Conservation (phyloP, 495 filamentous ascomycete genomes). For the Penicillium lagena region DNA sequence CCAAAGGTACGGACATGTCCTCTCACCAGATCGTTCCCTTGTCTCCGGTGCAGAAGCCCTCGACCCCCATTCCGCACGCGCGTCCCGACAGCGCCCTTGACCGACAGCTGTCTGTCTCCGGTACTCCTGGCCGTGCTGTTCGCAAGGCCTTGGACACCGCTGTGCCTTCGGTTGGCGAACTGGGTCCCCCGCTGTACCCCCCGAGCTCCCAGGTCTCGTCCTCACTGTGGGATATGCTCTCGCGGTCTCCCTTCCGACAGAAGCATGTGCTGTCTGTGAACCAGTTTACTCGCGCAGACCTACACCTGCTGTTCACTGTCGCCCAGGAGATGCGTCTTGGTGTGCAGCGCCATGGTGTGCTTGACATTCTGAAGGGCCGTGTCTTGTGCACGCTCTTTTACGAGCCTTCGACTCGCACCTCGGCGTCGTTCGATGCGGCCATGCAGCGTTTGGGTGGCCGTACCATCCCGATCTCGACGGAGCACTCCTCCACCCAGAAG, state of each 20-base stretch:
- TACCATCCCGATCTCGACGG: constrained; percentile 68
- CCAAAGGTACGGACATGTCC: constrained; percentile 71
- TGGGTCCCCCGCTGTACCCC: constrained; percentile 45
- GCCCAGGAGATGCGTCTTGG: constrained; percentile 94
- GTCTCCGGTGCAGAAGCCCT: constrained; percentile 50
- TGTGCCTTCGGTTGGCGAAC: constrained; percentile 37
- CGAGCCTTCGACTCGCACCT: constrained; percentile 94
- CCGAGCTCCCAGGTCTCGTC: constrained; percentile 43
- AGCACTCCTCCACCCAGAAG: constrained; percentile 81
- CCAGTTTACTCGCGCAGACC: constrained; percentile 76
- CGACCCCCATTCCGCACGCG: constrained; percentile 35
- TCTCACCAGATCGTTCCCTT: constrained; percentile 53
- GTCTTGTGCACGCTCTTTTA: constrained; percentile 91
- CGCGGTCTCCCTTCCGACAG: constrained; percentile 75
- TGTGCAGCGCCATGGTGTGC: constrained; percentile 81
- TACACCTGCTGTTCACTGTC: constrained; percentile 91
- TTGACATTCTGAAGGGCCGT: constrained; percentile 79
- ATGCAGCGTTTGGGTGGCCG: constrained; percentile 95
- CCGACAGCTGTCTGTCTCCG: constrained; percentile 36
- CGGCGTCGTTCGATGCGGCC: constrained; percentile 91
- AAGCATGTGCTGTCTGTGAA: constrained; percentile 84
- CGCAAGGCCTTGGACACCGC: constrained; percentile 18
- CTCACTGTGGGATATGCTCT: constrained; percentile 62
- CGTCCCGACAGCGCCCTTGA: constrained; percentile 41
- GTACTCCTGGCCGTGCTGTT: constrained; percentile 30